Evolutionary conservation across 129 eudicot genomes (phyloP), one percentile per base, ranked within the genome.

Genomic region (Centaurea solstitialis): DNA sequence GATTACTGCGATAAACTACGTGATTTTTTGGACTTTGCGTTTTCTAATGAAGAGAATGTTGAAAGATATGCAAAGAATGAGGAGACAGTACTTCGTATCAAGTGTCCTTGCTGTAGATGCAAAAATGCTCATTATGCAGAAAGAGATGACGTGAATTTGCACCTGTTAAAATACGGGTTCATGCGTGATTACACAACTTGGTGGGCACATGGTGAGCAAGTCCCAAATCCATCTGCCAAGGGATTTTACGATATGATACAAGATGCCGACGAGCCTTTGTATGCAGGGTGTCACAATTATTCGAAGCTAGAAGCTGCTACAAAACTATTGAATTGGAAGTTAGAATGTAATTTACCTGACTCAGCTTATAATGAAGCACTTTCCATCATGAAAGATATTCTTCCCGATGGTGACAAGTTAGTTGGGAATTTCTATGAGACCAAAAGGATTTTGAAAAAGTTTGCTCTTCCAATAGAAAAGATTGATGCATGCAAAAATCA

Each of bases 401-500:
- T 66, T 23, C 81, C 75, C 12, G 74, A 13, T n/a, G 68, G 33
- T 11, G 21, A 43, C 4, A 78, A 43, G 24, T 10, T 78, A 37
- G 67, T 11, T 11, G 21, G 7, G 17, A 68, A 40, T 68, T 68
- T 78, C 33, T 66, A 69, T 2, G 45, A 47, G 67, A 69, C 67
- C 0, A 78, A 77, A 47, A 77, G 12, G n/a, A 13, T 24, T 3
- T 38, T 77, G 37, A 22, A 21, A 9, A 9, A 41, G 4, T 7
- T 77, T 21, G 57, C 61, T n/a, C 73, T 68, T 4, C 72, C 81
- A 7, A 23, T 18, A 6, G 24, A 77, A 66, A 77, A 23, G 41
- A 77, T 77, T 37, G 26, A 77, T 64, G 62, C 64, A 30, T 77
- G 81, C 64, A 77, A 4, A 64, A 77, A 66, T 8, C 64, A n/a